Percentiles rank a stretch among this genome's conserved stretches.
phyloP scores from a whole-genome alignment of 768 basidiomycete genomes.

The Pisolithus marmoratus region DNA sequence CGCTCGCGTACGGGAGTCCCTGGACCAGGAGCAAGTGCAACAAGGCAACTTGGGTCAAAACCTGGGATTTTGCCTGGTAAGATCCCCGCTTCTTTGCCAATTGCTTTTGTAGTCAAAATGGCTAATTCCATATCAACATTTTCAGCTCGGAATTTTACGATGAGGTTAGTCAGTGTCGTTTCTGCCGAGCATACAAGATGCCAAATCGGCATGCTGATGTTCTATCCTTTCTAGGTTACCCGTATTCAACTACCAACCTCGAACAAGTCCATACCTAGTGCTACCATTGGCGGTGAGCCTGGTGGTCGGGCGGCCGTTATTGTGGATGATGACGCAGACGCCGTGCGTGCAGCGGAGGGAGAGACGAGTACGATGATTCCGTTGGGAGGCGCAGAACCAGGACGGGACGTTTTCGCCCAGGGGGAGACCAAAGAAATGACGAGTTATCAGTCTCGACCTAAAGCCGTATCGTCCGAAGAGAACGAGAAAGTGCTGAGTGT shows the following conservation, averaged over 20 bases:
- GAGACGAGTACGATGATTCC: conserved; percentile 34
- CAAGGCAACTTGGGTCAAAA: conserved; percentile 78
- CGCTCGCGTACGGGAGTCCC: conserved; percentile 73
- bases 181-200: neutral
- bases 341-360: conserved; percentile 4
- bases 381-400: conserved; percentile 62
- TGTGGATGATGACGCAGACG: conserved; percentile 35
- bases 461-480: neutral
- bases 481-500: conserved; percentile 7
- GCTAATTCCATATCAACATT: neutral
- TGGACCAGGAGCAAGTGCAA: conserved; percentile 85
- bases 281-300: conserved; percentile 47
- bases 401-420: conserved; percentile 65
- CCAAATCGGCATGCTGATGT: no score
- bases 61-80: conserved; percentile 95
- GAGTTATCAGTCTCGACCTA: conserved; percentile 27
- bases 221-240: conserved; percentile 56
- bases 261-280: conserved; percentile 32
- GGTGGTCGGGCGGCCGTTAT: conserved; percentile 52
- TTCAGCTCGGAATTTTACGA: conserved; percentile 42
- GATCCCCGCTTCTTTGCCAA: conserved; percentile 14
- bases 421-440: conserved; percentile 41
- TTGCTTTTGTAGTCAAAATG: neutral
- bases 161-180: neutral
- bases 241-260: conserved; percentile 33